These are phyloP conservation scores for Capsella bursapastoris DNA, from an alignment of 345 rosid species.

Conservation along the genomic window DNA sequence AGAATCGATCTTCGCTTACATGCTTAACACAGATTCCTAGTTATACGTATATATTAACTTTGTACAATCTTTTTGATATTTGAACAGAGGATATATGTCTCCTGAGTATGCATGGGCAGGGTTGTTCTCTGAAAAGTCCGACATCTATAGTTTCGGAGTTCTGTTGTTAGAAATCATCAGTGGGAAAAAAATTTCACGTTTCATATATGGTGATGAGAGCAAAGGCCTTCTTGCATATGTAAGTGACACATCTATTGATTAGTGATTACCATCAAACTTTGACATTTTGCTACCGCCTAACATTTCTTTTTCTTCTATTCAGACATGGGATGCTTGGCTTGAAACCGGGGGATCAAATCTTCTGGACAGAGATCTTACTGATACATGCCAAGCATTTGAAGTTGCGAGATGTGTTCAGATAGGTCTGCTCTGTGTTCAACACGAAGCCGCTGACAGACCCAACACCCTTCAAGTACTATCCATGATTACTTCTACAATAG, in stretches of 20 bases:
- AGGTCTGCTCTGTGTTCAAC: conserved; percentile 42
- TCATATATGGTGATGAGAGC: conserved; percentile 36
- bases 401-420: conserved; percentile 40
- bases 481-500: conserved; percentile 37
- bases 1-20: conserved; percentile 16
- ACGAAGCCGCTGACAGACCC: conserved; percentile 38
- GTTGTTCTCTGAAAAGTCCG: conserved; percentile 57
- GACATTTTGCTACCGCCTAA: background rate
- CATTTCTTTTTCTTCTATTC: background rate
- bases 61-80: background rate
- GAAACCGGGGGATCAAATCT: conserved; percentile 30
- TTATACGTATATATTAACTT: background rate
- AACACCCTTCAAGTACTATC: conserved; percentile 36
- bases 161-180: conserved; percentile 45
- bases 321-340: conserved; percentile 43
- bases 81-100: conserved; percentile 51
- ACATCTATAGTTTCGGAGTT: conserved; percentile 60
- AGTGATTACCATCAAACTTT: no score
- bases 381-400: conserved; percentile 25
- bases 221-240: conserved; percentile 46
- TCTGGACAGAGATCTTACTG: conserved; percentile 27
- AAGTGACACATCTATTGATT: conserved; percentile 8
- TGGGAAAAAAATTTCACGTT: conserved; percentile 38
- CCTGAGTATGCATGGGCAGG: conserved; percentile 62
- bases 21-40: background rate